These are phyloP conservation scores for Blastocystis sp. DNA, from an alignment of 352 stramenopile genomes.

Conservation along the genomic window DNA sequence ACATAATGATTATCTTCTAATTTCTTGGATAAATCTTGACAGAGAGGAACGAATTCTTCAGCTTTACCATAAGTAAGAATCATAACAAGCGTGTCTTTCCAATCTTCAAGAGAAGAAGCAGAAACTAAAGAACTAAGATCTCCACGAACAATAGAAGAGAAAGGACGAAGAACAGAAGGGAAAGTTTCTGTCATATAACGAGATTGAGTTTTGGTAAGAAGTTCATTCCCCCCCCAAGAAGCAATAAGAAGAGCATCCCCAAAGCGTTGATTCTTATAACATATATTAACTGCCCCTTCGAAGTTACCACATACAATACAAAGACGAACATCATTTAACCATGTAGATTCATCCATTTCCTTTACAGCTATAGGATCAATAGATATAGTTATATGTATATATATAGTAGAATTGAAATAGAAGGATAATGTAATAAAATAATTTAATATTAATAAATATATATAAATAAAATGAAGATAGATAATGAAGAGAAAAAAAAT, in stretches of 20 bases:
- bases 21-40: conserved; percentile 67
- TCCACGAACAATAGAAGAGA: conserved; percentile 65
- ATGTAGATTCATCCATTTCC: conserved; percentile 7
- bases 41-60: conserved; percentile 81
- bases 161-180: background rate
- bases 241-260: conserved; percentile 78
- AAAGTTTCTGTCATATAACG: conserved; percentile 60
- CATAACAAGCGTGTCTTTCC: conserved; percentile 85
- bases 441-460: too few relatives aligned
- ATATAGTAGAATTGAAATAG: conserved; percentile 18
- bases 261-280: conserved; percentile 75
- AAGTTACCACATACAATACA: conserved; percentile 89
- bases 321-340: background rate
- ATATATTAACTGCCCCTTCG: conserved; percentile 83
- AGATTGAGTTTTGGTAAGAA: conserved; percentile 56
- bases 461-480: too few relatives aligned
- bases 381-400: too few relatives aligned
- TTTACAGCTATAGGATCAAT: background rate
- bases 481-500: too few relatives aligned
- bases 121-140: conserved; percentile 81
- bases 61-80: conserved; percentile 84
- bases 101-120: conserved; percentile 66
- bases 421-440: conserved; percentile 37
- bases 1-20: conserved; percentile 55
- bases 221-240: conserved; percentile 68